Conservation (phyloP, 1,139 yeast genomes). For the Candida labiduridarum region DNA sequence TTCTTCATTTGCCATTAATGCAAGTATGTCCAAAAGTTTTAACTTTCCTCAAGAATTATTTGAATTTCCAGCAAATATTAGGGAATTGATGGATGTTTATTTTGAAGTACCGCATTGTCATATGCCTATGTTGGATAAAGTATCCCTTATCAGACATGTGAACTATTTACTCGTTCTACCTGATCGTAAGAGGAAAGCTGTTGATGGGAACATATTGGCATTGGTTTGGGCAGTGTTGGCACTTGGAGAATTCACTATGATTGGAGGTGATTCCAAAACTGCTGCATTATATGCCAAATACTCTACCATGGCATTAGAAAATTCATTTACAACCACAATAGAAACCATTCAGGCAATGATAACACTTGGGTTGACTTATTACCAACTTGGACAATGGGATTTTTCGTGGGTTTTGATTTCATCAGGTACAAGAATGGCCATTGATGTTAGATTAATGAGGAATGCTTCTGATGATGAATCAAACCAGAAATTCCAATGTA, state of each 20-base stretch:
- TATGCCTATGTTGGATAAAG: conserved; percentile 26
- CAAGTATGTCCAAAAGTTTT: conserved; percentile 16
- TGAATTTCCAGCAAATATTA: conserved; percentile 21
- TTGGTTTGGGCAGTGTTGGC: conserved; percentile 26
- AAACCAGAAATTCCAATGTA: conserved; percentile 9
- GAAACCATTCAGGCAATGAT: conserved; percentile 29
- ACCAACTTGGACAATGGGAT: conserved; percentile 29
- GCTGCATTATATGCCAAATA: conserved; percentile 21
- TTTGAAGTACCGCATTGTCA: conserved; percentile 23
- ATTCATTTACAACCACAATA: conserved; percentile 25
- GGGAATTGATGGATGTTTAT: conserved; percentile 20
- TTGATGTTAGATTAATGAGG: conserved; percentile 28
- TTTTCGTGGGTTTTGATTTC: conserved; percentile 27
- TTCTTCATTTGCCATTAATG: conserved; percentile 22
- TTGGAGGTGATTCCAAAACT: conserved; percentile 11
- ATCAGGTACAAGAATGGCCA: conserved; percentile 28
- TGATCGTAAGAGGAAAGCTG: conserved; percentile 10
- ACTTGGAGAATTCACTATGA: conserved; percentile 18
- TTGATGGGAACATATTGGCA: conserved; percentile 24
- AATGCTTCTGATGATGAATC: conserved; percentile 16
- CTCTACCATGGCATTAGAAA: conserved; percentile 25
- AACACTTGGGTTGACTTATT: conserved; percentile 24
- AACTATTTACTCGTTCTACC: conserved; percentile 7
- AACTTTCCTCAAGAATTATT: conserved; percentile 21
- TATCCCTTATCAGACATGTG: conserved; percentile 18